These are phyloP conservation scores for Starmera dryadoides DNA, from an alignment of 805 yeast genomes.

Conservation along the genomic window DNA sequence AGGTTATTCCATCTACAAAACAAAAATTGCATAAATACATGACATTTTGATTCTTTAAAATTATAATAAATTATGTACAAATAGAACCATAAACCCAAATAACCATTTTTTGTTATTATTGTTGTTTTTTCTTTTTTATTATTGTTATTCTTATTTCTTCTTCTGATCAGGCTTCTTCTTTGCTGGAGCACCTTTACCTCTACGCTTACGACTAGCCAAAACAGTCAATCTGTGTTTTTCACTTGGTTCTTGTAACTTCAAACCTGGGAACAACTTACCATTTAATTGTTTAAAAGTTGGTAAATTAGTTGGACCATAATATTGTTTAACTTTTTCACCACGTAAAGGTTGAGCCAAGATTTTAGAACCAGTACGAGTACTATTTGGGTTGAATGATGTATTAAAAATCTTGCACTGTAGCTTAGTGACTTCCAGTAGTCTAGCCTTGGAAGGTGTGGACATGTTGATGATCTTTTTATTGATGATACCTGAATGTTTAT, in stretches of 20 bases:
- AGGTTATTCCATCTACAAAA: not conserved
- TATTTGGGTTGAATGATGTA: constrained; percentile 60
- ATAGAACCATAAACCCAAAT: not conserved
- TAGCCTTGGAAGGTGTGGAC: constrained; percentile 28
- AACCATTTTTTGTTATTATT: no score
- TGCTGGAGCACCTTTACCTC: constrained; percentile 86
- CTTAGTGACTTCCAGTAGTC: constrained; percentile 51
- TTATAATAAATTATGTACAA: not conserved
- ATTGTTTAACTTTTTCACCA: constrained; percentile 64
- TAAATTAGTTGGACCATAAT: constrained; percentile 70
- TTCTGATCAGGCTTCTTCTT: constrained; percentile 46
- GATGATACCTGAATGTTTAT: not conserved
- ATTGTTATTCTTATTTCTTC: constrained; percentile 18
- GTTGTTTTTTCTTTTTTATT: no score
- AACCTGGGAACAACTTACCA: constrained; percentile 39
- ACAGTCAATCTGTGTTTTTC: constrained; percentile 57
- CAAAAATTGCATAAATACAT: not conserved
- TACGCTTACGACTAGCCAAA: constrained; percentile 48
- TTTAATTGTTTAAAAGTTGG: constrained; percentile 57
- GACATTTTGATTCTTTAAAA: not conserved
- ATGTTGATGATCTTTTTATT: no score
- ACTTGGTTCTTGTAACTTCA: constrained; percentile 53
- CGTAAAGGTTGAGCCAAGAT: constrained; percentile 57
- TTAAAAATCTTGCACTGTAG: constrained; percentile 62
- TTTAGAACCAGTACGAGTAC: constrained; percentile 65